Evolutionary conservation across 2,329 filamentous ascomycete genomes (phyloP).

Genomic region (Fusarium pseudocircinatum): DNA sequence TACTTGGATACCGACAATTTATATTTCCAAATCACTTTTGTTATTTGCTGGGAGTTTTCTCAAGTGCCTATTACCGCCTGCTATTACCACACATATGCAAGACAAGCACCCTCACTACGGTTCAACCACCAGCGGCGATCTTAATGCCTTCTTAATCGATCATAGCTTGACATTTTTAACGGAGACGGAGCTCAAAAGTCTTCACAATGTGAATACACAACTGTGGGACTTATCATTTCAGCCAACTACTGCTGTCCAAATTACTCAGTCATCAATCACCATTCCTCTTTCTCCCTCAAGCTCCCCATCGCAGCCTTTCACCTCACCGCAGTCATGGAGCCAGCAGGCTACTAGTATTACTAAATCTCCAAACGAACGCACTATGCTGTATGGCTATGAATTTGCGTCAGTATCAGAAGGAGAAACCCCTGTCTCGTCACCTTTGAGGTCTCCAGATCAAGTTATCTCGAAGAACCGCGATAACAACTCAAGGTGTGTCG

Average conservation of each 20-base stretch:
- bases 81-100: background rate
- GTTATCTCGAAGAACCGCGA: rapidly evolving
- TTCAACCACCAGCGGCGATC: too few relatives aligned
- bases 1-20: too few relatives aligned
- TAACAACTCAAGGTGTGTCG: background rate
- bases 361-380: background rate
- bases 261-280: rapidly evolving
- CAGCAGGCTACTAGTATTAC: rapidly evolving
- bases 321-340: too few relatives aligned
- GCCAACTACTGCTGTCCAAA: background rate
- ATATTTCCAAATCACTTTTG: background rate
- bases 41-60: background rate
- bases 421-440: rapidly evolving
- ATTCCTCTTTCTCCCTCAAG: too few relatives aligned
- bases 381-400: too few relatives aligned
- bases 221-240: background rate
- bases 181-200: background rate
- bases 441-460: rapidly evolving
- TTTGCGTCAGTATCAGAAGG: background rate
- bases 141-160: too few relatives aligned
- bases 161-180: rapidly evolving
- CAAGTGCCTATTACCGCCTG: background rate
- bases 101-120: too few relatives aligned
- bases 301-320: background rate
- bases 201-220: background rate